A percentile compares a stretch with the other conserved stretches of the same genome.
These are phyloP conservation scores for Pseudogymnoascus sp. DNA, from an alignment of 2,329 filamentous ascomycete genomes.

Conservation along the genomic window DNA sequence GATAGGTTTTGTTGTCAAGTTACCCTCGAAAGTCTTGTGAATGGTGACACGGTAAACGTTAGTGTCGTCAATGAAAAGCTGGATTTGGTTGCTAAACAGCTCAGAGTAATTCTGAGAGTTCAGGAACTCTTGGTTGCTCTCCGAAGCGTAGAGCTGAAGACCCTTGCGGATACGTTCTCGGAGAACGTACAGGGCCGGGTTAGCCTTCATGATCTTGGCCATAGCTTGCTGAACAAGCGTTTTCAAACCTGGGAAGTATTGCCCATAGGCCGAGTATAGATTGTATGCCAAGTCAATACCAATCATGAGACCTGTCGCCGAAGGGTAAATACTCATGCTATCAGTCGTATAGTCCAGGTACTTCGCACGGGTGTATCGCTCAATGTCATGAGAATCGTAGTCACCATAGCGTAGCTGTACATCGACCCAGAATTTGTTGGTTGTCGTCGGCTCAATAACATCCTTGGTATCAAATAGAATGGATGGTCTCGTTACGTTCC, in stretches of 20 bases:
- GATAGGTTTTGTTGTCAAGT: conserved; percentile 97
- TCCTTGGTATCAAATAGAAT: conserved; percentile 95
- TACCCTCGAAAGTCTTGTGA: conserved; percentile 98
- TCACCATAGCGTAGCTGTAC: conserved; percentile 95
- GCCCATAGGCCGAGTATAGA: conserved; percentile 93
- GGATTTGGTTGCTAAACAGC: conserved; percentile 97
- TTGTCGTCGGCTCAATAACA: conserved; percentile 83
- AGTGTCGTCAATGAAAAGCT: conserved; percentile 97
- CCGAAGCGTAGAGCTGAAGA: conserved; percentile 93
- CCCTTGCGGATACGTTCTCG: conserved; percentile 98
- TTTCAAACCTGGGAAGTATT: conserved; percentile 98
- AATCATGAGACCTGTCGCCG: conserved; percentile 93
- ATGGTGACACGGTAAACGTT: conserved; percentile 99
- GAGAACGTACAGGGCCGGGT: conserved; percentile 90
- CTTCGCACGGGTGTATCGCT: conserved; percentile 93
- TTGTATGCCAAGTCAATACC: conserved; percentile 98
- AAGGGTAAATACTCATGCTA: conserved; percentile 97
- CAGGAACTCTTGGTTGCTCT: conserved; percentile 98
- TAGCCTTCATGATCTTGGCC: conserved; percentile 99
- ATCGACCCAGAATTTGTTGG: conserved; percentile 99
- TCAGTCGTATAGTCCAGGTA: conserved; percentile 98
- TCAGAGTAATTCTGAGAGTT: conserved; percentile 99
- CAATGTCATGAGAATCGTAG: conserved; percentile 98
- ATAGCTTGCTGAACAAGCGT: conserved; percentile 94
- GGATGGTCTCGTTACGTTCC: conserved; percentile 93